Evolutionary conservation across 169 alveolate genomes (phyloP).

Genomic region (Plasmodium ovale): DNA sequence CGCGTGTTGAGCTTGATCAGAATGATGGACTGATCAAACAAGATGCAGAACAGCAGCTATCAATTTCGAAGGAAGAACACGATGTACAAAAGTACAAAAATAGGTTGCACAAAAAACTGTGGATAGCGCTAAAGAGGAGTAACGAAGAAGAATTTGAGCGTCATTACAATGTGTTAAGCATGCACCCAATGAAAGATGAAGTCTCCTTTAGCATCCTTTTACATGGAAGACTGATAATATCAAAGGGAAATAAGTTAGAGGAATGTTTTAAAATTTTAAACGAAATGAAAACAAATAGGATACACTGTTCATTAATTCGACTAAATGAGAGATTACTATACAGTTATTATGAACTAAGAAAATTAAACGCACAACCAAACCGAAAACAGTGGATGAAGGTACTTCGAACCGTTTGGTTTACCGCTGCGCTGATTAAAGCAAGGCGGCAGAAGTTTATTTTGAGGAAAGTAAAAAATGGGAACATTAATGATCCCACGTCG

Average conservation of each 20-base stretch:
- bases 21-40: not conserved
- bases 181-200: conserved; percentile 60
- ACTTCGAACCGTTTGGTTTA: conserved; percentile 62
- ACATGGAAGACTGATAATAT: conserved; percentile 51
- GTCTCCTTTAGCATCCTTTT: conserved; percentile 49
- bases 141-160: conserved; percentile 55
- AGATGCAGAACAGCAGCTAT: not conserved
- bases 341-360: conserved; percentile 35
- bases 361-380: conserved; percentile 37
- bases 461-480: conserved; percentile 16
- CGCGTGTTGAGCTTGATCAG: too few relatives aligned
- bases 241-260: conserved; percentile 6
- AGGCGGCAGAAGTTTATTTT: conserved; percentile 55
- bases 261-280: conserved; percentile 29
- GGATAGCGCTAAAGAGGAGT: conserved; percentile 29
- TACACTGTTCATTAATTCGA: conserved; percentile 49
- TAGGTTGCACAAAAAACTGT: conserved; percentile 47
- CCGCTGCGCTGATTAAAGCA: conserved; percentile 60
- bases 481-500: conserved; percentile 2
- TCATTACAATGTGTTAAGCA: conserved; percentile 7
- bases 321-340: conserved; percentile 41
- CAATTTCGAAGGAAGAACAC: conserved; percentile 60
- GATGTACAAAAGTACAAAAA: conserved; percentile 64
- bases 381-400: conserved; percentile 47
- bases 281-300: conserved; percentile 47